These are phyloP conservation scores for Ceratocystis variospora DNA, from an alignment of 2,329 filamentous ascomycete genomes.

Conservation along the genomic window DNA sequence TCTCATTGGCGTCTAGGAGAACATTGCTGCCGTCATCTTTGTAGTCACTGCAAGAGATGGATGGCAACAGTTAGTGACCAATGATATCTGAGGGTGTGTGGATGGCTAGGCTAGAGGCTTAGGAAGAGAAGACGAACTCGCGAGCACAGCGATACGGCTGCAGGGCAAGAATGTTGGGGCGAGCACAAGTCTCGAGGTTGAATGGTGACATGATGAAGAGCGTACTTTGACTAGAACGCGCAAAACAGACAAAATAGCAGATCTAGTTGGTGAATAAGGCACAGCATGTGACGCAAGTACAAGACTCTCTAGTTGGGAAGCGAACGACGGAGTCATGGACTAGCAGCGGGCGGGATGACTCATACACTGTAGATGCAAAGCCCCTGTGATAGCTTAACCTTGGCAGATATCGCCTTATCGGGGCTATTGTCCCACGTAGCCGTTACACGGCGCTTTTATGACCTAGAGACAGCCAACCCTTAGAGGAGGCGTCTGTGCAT, in stretches of 20 bases:
- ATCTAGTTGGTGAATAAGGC: not conserved
- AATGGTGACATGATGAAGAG: conserved; percentile 44
- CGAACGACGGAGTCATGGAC: conserved; percentile 5
- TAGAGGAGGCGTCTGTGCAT: too few species aligned
- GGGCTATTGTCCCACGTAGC: not conserved
- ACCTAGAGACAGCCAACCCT: not conserved
- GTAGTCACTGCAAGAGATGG: conserved; percentile 59
- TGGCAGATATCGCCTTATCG: not conserved
- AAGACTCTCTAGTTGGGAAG: not conserved
- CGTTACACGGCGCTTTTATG: not conserved
- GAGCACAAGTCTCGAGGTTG: conserved; percentile 58
- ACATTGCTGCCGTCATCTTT: conserved; percentile 96
- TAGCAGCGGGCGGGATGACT: conserved; percentile 9
- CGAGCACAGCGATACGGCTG: conserved; percentile 69
- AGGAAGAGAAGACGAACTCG: conserved; percentile 46
- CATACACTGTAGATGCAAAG: conserved; percentile 13
- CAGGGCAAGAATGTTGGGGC: conserved; percentile 62
- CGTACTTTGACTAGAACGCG: not conserved
- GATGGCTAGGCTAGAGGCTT: not conserved
- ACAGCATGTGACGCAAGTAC: not conserved
- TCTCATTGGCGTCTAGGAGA: conserved; percentile 95
- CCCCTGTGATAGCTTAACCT: not conserved
- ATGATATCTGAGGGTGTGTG: not conserved
- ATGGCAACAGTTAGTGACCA: conserved; percentile 17
- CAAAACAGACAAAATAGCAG: not conserved